phyloP scores from a whole-genome alignment of 2,329 filamentous ascomycete species.

The Sclerotinia borealis region DNA sequence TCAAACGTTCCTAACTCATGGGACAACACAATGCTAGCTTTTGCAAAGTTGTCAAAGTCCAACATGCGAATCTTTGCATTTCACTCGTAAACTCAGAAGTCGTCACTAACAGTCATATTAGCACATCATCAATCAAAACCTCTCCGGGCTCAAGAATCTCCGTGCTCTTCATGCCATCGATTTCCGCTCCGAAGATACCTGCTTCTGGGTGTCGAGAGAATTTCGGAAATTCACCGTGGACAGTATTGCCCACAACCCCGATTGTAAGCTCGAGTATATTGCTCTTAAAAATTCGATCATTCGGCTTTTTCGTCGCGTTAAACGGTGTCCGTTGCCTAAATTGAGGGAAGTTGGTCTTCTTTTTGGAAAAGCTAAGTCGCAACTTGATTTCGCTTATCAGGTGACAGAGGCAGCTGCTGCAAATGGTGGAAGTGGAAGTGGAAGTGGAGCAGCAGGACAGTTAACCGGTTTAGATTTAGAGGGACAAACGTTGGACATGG shows the following conservation, averaged over 20 bases:
- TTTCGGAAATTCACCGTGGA: conserved; percentile 54
- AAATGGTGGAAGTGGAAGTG: not conserved
- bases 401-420: not conserved
- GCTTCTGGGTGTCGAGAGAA: conserved; percentile 50
- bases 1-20: no score
- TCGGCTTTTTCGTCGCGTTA: conserved; percentile 37
- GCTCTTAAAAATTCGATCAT: conserved; percentile 47
- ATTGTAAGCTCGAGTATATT: conserved; percentile 53
- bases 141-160: conserved; percentile 43
- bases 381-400: conserved; percentile 9
- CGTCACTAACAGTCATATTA: conserved; percentile 26
- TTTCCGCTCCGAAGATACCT: conserved; percentile 50
- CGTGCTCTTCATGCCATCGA: conserved; percentile 50
- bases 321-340: not conserved
- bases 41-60: not conserved
- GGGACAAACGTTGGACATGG: no score
- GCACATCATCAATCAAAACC: conserved; percentile 52
- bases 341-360: not conserved
- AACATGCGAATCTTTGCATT: not conserved
- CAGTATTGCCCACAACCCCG: conserved; percentile 48
- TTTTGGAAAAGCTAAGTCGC: not conserved
- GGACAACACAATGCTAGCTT: not conserved
- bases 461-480: not conserved
- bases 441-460: not conserved
- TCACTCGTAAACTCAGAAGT: not conserved